A percentile compares a stretch with the other conserved stretches of the same genome.
phyloP scores from a whole-genome alignment of 352 stramenopile genomes.

The Globisporangium emineosum region DNA sequence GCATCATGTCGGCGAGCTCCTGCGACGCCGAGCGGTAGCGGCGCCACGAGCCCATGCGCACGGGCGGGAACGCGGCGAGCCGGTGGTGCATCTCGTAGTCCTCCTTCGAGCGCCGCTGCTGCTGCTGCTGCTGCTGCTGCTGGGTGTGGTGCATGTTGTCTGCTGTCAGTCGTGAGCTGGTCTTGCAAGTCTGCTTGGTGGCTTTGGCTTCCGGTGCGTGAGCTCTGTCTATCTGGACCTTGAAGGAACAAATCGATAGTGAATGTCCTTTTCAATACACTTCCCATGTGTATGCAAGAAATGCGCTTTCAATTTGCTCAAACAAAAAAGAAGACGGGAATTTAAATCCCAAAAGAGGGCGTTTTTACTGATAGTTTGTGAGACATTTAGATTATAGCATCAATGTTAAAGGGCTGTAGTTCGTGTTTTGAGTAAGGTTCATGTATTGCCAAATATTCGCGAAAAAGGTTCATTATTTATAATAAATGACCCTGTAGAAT shows the following conservation, averaged over 20 bases:
- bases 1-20: constrained; percentile 53
- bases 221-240: neutral
- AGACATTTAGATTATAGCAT: neutral
- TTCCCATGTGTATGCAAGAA: neutral
- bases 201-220: neutral
- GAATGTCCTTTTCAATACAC: neutral
- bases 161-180: neutral
- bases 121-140: neutral
- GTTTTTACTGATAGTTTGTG: neutral
- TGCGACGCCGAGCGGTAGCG: constrained; percentile 60
- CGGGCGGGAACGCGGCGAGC: constrained; percentile 43
- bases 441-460: neutral
- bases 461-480: neutral
- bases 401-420: neutral
- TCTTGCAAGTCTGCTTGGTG: neutral
- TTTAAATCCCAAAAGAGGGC: neutral
- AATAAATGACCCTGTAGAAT: neutral
- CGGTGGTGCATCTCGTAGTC: constrained; percentile 32
- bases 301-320: neutral
- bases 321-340: neutral
- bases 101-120: constrained; percentile 13
- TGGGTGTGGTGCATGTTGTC: neutral
- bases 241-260: constrained; percentile 2
- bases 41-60: constrained; percentile 67
- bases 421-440: neutral